Conservation (phyloP, 2,329 filamentous ascomycete species). For the Dactylonectria macrodidyma region DNA sequence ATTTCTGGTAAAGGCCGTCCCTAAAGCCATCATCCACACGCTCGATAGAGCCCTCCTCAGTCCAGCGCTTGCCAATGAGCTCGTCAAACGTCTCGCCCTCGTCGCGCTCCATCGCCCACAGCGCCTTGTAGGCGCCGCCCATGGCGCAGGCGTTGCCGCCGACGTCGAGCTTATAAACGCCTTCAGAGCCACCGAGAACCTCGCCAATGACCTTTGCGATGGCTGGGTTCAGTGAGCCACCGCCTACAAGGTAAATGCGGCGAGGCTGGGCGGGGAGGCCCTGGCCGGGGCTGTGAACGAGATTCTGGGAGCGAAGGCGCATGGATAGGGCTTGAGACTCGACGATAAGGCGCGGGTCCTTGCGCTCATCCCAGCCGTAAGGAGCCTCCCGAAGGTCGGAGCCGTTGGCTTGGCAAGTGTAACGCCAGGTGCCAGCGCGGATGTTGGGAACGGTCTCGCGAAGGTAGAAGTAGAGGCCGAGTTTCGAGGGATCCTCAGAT, state of each 20-base stretch:
- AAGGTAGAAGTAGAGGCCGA: conserved; percentile 95
- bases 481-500: conserved; percentile 73
- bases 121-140: conserved; percentile 94
- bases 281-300: conserved; percentile 72
- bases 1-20: conserved; percentile 80
- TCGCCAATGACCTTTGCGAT: conserved; percentile 89
- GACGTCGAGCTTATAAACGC: conserved; percentile 93
- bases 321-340: conserved; percentile 96
- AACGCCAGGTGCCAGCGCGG: conserved; percentile 88
- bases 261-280: conserved; percentile 85
- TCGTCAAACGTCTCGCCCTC: conserved; percentile 87
- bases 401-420: conserved; percentile 72
- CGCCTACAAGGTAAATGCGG: conserved; percentile 93
- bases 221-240: conserved; percentile 89
- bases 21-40: conserved; percentile 88
- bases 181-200: conserved; percentile 89
- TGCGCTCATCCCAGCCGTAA: conserved; percentile 63
- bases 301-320: conserved; percentile 84
- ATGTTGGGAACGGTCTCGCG: conserved; percentile 97
- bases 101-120: conserved; percentile 86
- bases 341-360: conserved; percentile 89
- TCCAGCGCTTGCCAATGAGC: conserved; percentile 87
- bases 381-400: conserved; percentile 60
- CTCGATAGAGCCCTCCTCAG: conserved; percentile 85
- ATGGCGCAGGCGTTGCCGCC: conserved; percentile 96